A percentile compares a stretch with the other conserved stretches of the same genome.
phyloP scores from a whole-genome alignment of 306 rosid species.

The Ormosia emarginata region DNA sequence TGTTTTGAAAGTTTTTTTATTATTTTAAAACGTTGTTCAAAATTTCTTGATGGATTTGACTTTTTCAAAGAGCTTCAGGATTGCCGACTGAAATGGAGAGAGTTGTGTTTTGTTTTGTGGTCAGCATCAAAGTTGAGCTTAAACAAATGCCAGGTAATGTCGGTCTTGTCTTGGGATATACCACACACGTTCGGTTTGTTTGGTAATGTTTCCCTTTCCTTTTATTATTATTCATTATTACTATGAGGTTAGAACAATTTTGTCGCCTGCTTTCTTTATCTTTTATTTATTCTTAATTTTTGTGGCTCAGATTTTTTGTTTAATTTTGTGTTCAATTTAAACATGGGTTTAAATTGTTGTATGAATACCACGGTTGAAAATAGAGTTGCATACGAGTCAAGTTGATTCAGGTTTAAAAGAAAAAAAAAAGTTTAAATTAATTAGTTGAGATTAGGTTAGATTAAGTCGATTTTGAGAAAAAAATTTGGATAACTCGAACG shows the following conservation, averaged over 20 bases:
- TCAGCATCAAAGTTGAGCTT: slow-evolving; percentile 16
- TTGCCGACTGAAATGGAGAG: slow-evolving; percentile 26
- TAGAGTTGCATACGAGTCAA: too few relatives aligned
- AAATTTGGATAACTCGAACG: too few relatives aligned
- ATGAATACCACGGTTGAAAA: too few relatives aligned
- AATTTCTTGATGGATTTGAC: slow-evolving; percentile 27
- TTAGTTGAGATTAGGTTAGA: too few relatives aligned
- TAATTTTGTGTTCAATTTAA: too few relatives aligned
- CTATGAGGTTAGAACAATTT: slow-evolving; percentile 10
- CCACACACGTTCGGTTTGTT: slow-evolving; percentile 29
- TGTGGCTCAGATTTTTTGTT: neutral
- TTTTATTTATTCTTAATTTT: neutral
- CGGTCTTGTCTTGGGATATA: slow-evolving; percentile 19
- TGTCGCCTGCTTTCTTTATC: neutral
- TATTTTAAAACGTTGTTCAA: neutral
- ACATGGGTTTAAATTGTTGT: too few relatives aligned
- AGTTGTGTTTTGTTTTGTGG: slow-evolving; percentile 32
- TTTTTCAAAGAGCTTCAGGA: slow-evolving; percentile 28
- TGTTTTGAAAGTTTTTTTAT: neutral
- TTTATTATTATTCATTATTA: neutral
- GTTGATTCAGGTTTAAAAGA: too few relatives aligned
- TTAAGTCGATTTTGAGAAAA: too few relatives aligned
- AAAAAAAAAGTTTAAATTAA: too few relatives aligned
- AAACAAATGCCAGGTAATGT: slow-evolving; percentile 28
- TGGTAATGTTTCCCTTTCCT: neutral